phyloP scores from a whole-genome alignment of 257 asterid species.

The Lavandula angustifolia region DNA sequence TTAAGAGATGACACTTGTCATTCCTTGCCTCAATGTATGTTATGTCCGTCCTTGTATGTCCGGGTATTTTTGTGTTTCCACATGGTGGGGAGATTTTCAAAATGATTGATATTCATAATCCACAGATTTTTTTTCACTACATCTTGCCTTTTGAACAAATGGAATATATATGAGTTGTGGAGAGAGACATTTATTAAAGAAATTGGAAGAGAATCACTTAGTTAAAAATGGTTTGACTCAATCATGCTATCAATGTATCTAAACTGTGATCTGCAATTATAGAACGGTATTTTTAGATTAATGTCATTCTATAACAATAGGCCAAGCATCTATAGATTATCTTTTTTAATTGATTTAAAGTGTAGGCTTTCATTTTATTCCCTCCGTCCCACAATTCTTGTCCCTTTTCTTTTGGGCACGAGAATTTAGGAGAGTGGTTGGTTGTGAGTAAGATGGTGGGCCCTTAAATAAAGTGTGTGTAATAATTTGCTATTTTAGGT shows the following conservation, averaged over 20 bases:
- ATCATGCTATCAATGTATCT: background rate
- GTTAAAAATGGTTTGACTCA: background rate
- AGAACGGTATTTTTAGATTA: background rate
- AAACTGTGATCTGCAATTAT: background rate
- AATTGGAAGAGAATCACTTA: background rate
- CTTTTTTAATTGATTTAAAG: too few relatives aligned
- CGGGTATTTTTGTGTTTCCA: background rate
- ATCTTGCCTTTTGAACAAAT: background rate
- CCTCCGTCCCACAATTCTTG: too few relatives aligned
- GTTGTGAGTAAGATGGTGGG: too few relatives aligned
- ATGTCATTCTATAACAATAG: background rate
- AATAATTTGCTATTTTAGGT: too few relatives aligned
- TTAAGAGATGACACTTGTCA: too few relatives aligned
- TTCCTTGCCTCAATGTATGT: too few relatives aligned
- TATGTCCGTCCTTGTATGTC: too few relatives aligned
- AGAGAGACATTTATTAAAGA: background rate
- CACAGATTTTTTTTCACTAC: background rate
- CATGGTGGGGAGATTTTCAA: background rate
- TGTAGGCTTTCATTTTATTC: too few relatives aligned
- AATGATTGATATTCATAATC: constrained; percentile 10
- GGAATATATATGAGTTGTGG: background rate
- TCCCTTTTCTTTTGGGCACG: too few relatives aligned
- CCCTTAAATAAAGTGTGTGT: too few relatives aligned
- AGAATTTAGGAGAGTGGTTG: too few relatives aligned
- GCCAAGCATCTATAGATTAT: background rate